Evolutionary conservation across 2,329 filamentous ascomycete genomes (phyloP).

Genomic region (Thermothelomyces thermophilus): DNA sequence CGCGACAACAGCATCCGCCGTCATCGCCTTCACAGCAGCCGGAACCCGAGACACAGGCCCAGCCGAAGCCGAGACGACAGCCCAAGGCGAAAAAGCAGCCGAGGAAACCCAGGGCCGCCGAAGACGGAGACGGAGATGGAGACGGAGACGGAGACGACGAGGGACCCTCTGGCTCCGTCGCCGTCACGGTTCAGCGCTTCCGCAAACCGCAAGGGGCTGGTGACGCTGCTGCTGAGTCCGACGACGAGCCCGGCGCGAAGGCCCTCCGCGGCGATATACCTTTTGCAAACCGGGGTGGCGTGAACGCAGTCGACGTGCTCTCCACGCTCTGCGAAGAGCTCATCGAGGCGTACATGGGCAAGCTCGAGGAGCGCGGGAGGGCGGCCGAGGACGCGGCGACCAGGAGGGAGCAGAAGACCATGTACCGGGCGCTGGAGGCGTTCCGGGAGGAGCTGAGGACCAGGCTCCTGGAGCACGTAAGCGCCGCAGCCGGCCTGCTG

Average conservation of each 20-base stretch:
- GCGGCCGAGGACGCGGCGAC: constrained; percentile 40
- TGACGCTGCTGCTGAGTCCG: constrained; percentile 36
- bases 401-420: constrained; percentile 49
- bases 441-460: constrained; percentile 52
- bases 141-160: constrained; percentile 13
- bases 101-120: constrained; percentile 15
- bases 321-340: constrained; percentile 56
- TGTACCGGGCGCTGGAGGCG: constrained; percentile 50
- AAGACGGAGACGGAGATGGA: constrained; percentile 16
- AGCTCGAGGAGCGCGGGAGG: constrained; percentile 38
- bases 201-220: constrained; percentile 39
- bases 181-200: constrained; percentile 56
- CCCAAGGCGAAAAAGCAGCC: constrained; percentile 14
- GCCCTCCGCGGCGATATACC: constrained; percentile 47
- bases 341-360: constrained; percentile 43
- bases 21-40: neutral
- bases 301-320: constrained; percentile 58
- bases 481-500: constrained; percentile 23
- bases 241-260: constrained; percentile 38
- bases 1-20: constrained; percentile 3
- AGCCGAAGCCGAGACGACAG: constrained; percentile 4
- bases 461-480: constrained; percentile 52
- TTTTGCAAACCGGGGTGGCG: constrained; percentile 46
- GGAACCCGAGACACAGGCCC: constrained; percentile 10
- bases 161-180: constrained; percentile 34